Conservation (phyloP, 2,329 filamentous ascomycete genomes). For the Fusarium devonianum region DNA sequence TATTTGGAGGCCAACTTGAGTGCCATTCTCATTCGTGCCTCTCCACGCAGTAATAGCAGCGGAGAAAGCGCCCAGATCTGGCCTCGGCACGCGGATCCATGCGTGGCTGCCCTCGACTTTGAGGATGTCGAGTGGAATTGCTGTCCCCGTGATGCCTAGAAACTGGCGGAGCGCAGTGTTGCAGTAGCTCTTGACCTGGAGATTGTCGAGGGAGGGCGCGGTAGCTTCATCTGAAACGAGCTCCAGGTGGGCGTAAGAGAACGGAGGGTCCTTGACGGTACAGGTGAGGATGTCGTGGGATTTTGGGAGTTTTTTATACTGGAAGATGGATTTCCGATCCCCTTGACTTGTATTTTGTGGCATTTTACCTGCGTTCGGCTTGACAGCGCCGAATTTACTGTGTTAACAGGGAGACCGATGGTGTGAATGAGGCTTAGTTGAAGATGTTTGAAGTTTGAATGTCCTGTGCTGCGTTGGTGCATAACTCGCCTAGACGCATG, state of each 20-base stretch:
- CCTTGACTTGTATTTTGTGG: conserved; percentile 25
- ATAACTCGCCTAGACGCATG: conserved; percentile 36
- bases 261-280: conserved; percentile 60
- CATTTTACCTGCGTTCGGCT: conserved; percentile 24
- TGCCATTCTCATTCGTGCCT: conserved; percentile 52
- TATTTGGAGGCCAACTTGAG: conserved; percentile 61
- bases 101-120: conserved; percentile 62
- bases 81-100: conserved; percentile 70
- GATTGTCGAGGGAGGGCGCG: conserved; percentile 58
- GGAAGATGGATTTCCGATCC: conserved; percentile 40
- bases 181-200: conserved; percentile 70
- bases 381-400: background rate
- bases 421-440: conserved; percentile 3
- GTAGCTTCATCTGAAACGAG: conserved; percentile 47
- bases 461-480: conserved; percentile 23
- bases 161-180: conserved; percentile 71
- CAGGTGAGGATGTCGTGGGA: conserved; percentile 58
- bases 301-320: conserved; percentile 46
- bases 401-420: conserved; percentile 1
- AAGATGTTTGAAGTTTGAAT: conserved; percentile 8
- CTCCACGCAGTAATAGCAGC: conserved; percentile 72
- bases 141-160: conserved; percentile 71
- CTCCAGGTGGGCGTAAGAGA: conserved; percentile 65
- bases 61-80: conserved; percentile 66
- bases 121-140: conserved; percentile 75